A percentile compares a stretch with the other conserved stretches of the same genome.
phyloP scores from a whole-genome alignment of 2,329 filamentous ascomycete species.

The Xylariaceae sp. region DNA sequence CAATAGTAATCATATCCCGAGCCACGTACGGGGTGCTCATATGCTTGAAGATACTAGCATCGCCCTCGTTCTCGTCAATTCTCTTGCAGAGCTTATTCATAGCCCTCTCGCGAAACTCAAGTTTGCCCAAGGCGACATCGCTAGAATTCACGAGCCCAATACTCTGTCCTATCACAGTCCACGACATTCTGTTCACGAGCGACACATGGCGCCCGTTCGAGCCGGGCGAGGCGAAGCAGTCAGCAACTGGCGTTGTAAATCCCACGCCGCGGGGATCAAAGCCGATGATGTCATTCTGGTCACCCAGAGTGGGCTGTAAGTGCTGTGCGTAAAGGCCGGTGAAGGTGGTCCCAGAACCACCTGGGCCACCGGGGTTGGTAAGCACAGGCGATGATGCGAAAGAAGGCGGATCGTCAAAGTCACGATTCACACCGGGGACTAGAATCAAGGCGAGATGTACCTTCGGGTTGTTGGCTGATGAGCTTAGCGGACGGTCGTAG shows the following conservation, averaged over 20 bases:
- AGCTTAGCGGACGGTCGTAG: slow-evolving; percentile 39
- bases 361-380: slow-evolving; percentile 46
- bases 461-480: slow-evolving; percentile 29
- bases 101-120: slow-evolving; percentile 28
- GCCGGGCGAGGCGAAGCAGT: slow-evolving; percentile 34
- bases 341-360: slow-evolving; percentile 37
- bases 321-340: slow-evolving; percentile 22
- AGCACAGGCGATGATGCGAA: slow-evolving; percentile 39
- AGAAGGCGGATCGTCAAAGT: slow-evolving; percentile 24
- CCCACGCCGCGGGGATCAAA: slow-evolving; percentile 47
- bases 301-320: slow-evolving; percentile 37
- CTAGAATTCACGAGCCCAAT: slow-evolving; percentile 36
- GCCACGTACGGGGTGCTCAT: slow-evolving; percentile 34
- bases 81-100: slow-evolving; percentile 31
- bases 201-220: slow-evolving; percentile 28
- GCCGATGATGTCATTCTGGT: slow-evolving; percentile 41
- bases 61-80: slow-evolving; percentile 26
- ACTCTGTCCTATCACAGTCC: slow-evolving; percentile 28
- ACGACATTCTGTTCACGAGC: slow-evolving; percentile 32
- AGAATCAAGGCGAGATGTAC: slow-evolving; percentile 38
- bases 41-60: slow-evolving; percentile 32
- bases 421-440: slow-evolving; percentile 30
- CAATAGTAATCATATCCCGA: slow-evolving; percentile 40
- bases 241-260: slow-evolving; percentile 35
- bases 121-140: slow-evolving; percentile 27